Evolutionary conservation across 1,284 basidiomycete genomes (phyloP), one percentile per base, ranked within the genome.

Genomic region (Ceratobasidium sp.): DNA sequence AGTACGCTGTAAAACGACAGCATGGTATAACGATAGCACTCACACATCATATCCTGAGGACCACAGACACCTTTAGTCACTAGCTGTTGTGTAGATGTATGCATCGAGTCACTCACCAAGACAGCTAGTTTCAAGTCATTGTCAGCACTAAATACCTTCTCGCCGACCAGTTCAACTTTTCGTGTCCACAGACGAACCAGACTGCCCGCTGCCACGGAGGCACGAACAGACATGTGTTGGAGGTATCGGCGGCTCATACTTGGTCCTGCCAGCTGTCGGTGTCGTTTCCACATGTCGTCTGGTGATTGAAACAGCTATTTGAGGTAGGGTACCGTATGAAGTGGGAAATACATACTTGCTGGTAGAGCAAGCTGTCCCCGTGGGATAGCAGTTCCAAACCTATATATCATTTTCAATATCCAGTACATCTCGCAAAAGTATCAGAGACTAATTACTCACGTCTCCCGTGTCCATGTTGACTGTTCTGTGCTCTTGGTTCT

Each of bases 181-280:
- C 44, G 46, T 26, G 33, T 44, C 72, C 72, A 76, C 13, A 76
- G n/a, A 1, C 61, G 46, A 9, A 66, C 72, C 3, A 76, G 63
- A 9, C 55, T 51, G 26, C 26, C 66, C n/a, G 72, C 72, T 55
- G 33, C 61, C 0, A 26, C 63, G 6, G 61, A 51, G 10, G 66
- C 46, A 42, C 51, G 72, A 39, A 42, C 46, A 15, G 60, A 61
- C 72, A 76, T 76, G 5, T 44, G 60, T 10, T 49, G 39, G 18
- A 76, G n/a, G 39, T 64, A 76, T 20, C 72, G 44, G n/a, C 51
- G 60, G 28, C 61, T 76, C 72, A 76, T 76, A 42, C 46, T 66
- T 15, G 72, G 72, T 6, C 61, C 72, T 13, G 49, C 39, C 9
- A 76, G 20, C n/a, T 61, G 72, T 18, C 72, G 72, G 26, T 76